phyloP scores from a whole-genome alignment of 805 yeast species.

The Saccharomycopsis sp. region DNA sequence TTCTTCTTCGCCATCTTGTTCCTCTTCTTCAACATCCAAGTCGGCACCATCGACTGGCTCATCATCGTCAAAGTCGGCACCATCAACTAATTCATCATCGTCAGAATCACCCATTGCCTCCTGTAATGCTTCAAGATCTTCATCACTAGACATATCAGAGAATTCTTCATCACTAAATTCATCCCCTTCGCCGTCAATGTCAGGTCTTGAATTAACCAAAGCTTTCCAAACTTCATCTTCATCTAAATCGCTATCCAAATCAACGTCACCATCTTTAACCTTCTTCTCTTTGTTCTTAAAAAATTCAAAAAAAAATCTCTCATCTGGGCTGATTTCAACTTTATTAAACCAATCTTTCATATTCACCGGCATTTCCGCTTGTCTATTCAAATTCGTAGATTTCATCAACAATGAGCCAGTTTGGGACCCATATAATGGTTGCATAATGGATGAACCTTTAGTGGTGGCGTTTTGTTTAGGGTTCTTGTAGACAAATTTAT shows the following conservation, averaged over 20 bases:
- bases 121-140: conserved; percentile 8
- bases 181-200: conserved; percentile 39
- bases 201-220: conserved; percentile 66
- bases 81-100: conserved; percentile 28
- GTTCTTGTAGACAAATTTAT: conserved; percentile 90
- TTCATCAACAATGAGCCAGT: conserved; percentile 63
- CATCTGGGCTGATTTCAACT: conserved; percentile 72
- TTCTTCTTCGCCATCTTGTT: conserved; percentile 24
- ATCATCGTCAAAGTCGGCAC: conserved; percentile 30
- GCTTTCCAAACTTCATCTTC: conserved; percentile 82
- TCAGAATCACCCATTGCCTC: conserved; percentile 25
- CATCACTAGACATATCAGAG: conserved; percentile 28
- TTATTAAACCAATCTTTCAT: conserved; percentile 76
- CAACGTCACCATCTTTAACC: conserved; percentile 32
- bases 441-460: conserved; percentile 95
- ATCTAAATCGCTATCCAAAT: conserved; percentile 39
- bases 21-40: conserved; percentile 30
- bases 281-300: conserved; percentile 52
- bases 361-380: conserved; percentile 56
- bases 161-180: conserved; percentile 45
- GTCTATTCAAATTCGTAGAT: conserved; percentile 38
- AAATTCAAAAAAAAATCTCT: conserved; percentile 80
- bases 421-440: conserved; percentile 85
- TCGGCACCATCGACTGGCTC: conserved; percentile 30
- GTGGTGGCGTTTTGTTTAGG: conserved; percentile 68